Percentiles rank a stretch among this genome's conserved stretches.
Conservation (phyloP, 1,139 yeast genomes). For the Magnusiomyces suaveolens region DNA sequence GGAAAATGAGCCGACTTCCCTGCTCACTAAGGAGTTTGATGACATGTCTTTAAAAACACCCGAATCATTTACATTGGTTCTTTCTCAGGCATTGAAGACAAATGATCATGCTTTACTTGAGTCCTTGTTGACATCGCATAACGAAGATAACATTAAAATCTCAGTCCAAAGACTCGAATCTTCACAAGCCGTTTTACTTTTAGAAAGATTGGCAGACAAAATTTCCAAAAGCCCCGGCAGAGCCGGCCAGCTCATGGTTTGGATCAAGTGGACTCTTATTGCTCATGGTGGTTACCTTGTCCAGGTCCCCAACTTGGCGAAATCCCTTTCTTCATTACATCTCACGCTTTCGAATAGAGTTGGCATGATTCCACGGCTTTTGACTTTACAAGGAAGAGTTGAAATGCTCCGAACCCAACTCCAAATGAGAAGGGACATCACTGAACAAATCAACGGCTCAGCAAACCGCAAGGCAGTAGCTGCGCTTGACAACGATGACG, state of each 20-base stretch:
- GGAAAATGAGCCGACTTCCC: constrained; percentile 13
- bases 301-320: constrained; percentile 57
- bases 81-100: constrained; percentile 36
- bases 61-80: constrained; percentile 33
- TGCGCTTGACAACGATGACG: constrained; percentile 35
- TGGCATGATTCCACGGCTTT: constrained; percentile 61
- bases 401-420: constrained; percentile 63
- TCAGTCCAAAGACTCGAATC: constrained; percentile 67
- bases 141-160: constrained; percentile 60
- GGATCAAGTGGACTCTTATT: constrained; percentile 92
- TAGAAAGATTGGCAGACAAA: constrained; percentile 79
- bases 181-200: constrained; percentile 56
- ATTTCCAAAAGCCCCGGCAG: constrained; percentile 59
- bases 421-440: constrained; percentile 52
- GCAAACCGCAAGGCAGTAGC: constrained; percentile 25
- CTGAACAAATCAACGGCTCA: constrained; percentile 25
- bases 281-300: constrained; percentile 80
- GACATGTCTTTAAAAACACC: constrained; percentile 20
- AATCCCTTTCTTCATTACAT: constrained; percentile 65
- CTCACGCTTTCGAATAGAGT: constrained; percentile 69
- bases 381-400: constrained; percentile 76
- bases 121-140: constrained; percentile 60
- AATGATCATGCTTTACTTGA: constrained; percentile 43
- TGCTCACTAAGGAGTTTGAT: constrained; percentile 1
- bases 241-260: constrained; percentile 66